Conservation (phyloP, 805 yeast genomes). For the Wickerhamomyces queroliae region DNA sequence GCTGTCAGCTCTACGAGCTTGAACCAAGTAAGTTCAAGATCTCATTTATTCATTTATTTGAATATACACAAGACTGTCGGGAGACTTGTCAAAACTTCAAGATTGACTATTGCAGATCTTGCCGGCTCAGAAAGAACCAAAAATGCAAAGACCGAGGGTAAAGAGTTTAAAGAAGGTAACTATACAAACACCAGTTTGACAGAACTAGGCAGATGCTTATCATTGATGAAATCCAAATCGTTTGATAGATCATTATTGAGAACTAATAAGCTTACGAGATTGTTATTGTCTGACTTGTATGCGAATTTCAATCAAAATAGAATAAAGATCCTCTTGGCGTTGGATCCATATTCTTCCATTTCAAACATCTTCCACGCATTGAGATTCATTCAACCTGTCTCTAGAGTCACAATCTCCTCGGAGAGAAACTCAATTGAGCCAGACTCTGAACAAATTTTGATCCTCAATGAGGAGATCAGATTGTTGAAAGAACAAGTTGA, state of each 20-base stretch:
- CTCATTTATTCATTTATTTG: constrained; percentile 45
- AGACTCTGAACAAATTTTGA: constrained; percentile 4
- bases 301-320: constrained; percentile 16
- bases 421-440: constrained; percentile 16
- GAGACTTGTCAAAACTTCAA: constrained; percentile 22
- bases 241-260: constrained; percentile 38
- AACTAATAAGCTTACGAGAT: constrained; percentile 42
- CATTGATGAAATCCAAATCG: constrained; percentile 31
- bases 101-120: constrained; percentile 44
- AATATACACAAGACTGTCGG: constrained; percentile 28
- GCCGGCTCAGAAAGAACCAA: constrained; percentile 51
- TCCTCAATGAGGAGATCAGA: constrained; percentile 15
- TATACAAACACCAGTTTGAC: constrained; percentile 43
- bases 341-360: constrained; percentile 20
- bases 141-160: constrained; percentile 37
- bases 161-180: constrained; percentile 40
- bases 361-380: constrained; percentile 19
- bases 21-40: constrained; percentile 40
- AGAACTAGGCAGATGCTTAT: constrained; percentile 44
- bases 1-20: constrained; percentile 38
- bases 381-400: constrained; percentile 23
- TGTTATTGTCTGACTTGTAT: constrained; percentile 38
- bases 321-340: constrained; percentile 19
- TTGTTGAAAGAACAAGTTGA: constrained; percentile 11
- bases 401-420: constrained; percentile 16